Evolutionary conservation across 78 protist species (phyloP).

Genomic region (Chrysochromulina parva): DNA sequence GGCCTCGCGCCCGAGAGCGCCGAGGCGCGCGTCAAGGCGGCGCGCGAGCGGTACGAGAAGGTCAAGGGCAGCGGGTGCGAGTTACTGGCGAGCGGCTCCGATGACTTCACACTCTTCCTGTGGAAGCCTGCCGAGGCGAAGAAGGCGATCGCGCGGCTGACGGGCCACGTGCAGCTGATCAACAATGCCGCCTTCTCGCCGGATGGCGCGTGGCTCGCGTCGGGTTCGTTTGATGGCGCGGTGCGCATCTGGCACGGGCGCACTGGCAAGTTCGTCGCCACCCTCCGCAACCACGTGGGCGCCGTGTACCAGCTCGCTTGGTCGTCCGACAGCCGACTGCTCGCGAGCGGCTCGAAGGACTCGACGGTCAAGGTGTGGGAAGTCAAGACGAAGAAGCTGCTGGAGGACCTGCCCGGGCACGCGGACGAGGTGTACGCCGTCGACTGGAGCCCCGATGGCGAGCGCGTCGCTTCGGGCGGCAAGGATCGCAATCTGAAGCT

Average conservation of each 20-base stretch:
- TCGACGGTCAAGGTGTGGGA: constrained; percentile 73
- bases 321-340: constrained; percentile 88
- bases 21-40: neutral
- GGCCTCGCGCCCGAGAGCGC: neutral
- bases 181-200: constrained; percentile 83
- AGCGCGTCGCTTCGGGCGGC: constrained; percentile 87
- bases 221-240: constrained; percentile 94
- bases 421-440: constrained; percentile 95
- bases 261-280: constrained; percentile 74
- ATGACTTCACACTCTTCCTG: constrained; percentile 94
- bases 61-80: constrained; percentile 54
- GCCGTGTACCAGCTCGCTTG: constrained; percentile 96
- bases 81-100: constrained; percentile 82
- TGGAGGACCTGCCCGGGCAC: constrained; percentile 97
- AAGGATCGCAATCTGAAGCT: constrained; percentile 88
- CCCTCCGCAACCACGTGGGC: constrained; percentile 94
- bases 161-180: constrained; percentile 75
- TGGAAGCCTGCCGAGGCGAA: constrained; percentile 89
- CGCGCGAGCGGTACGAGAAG: neutral
- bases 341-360: constrained; percentile 89
- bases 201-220: constrained; percentile 91
- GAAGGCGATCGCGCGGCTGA: constrained; percentile 68
- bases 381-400: constrained; percentile 55
- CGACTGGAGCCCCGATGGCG: constrained; percentile 98
- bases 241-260: constrained; percentile 91